A percentile compares a stretch with the other conserved stretches of the same genome.
Evolutionary conservation across 345 rosid genomes (phyloP).

Genomic region (Gossypium raimondii): DNA sequence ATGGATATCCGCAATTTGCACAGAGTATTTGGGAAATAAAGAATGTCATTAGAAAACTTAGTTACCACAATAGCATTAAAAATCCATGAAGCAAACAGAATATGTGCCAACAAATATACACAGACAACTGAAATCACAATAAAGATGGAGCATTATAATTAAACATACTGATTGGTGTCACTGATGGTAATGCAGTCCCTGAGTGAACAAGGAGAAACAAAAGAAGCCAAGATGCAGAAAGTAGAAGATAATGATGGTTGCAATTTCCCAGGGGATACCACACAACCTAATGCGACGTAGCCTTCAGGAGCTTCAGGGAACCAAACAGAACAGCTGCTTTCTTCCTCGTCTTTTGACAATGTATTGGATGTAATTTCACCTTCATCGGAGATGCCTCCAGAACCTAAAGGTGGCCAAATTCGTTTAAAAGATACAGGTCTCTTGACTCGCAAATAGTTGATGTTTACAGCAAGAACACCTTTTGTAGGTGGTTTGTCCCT

Average conservation of each 20-base stretch:
- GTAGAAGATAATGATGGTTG: conserved; percentile 67
- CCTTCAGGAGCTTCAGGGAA: conserved; percentile 92
- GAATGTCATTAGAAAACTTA: background rate
- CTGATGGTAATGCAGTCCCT: conserved; percentile 78
- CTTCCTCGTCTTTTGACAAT: conserved; percentile 24
- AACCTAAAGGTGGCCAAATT: conserved; percentile 58
- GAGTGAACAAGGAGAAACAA: conserved; percentile 80
- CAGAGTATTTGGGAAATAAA: background rate
- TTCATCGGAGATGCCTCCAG: conserved; percentile 37
- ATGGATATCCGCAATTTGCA: conserved; percentile 47
- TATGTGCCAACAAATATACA: background rate
- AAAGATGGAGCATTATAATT: conserved; percentile 16
- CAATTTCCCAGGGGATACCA: conserved; percentile 60
- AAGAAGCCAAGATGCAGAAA: conserved; percentile 71
- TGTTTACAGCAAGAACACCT: conserved; percentile 87
- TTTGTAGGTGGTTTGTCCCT: conserved; percentile 98
- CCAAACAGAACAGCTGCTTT: conserved; percentile 66
- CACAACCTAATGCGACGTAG: conserved; percentile 84
- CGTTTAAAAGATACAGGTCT: conserved; percentile 74
- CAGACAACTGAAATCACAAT: conserved; percentile 4
- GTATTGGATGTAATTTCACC: conserved; percentile 17
- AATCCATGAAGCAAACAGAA: conserved; percentile 16
- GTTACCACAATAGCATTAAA: background rate
- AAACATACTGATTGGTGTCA: conserved; percentile 56
- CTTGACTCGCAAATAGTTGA: conserved; percentile 72